Evolutionary conservation across 2,329 filamentous ascomycete species (phyloP).

Genomic region (Westerdykella sp.): DNA sequence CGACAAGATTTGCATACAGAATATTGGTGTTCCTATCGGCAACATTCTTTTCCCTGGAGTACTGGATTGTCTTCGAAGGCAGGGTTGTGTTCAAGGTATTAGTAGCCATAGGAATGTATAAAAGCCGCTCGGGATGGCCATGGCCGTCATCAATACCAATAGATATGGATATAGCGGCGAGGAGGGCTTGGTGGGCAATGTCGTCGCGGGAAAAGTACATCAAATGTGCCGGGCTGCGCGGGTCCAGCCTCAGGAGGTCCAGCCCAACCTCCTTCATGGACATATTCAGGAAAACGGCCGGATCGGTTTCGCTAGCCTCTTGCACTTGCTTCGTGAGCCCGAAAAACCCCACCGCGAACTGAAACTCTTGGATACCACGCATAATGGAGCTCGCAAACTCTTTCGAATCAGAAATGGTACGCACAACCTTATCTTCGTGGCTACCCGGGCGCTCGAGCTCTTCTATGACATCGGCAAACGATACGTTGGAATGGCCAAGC

Average conservation of each 20-base stretch:
- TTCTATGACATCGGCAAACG: conserved; percentile 66
- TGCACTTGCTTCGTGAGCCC: conserved; percentile 76
- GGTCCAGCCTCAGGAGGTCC: conserved; percentile 84
- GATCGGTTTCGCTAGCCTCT: conserved; percentile 58
- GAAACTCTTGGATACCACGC: conserved; percentile 89
- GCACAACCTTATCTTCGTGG: conserved; percentile 62
- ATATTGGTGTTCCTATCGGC: conserved; percentile 93
- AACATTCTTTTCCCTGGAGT: conserved; percentile 61
- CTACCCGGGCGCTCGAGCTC: conserved; percentile 66
- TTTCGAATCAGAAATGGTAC: conserved; percentile 83
- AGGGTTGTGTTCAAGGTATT: conserved; percentile 91
- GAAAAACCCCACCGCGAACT: conserved; percentile 88
- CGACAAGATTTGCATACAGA: conserved; percentile 88
- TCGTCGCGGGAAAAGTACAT: conserved; percentile 97
- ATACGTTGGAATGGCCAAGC: conserved; percentile 48
- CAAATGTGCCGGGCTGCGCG: conserved; percentile 86
- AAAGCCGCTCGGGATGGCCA: conserved; percentile 73
- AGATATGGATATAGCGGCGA: conserved; percentile 87
- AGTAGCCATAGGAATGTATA: conserved; percentile 96
- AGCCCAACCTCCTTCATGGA: conserved; percentile 96
- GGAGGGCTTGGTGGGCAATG: conserved; percentile 87
- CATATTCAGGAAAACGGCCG: conserved; percentile 74
- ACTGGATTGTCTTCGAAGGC: conserved; percentile 86
- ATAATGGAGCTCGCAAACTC: conserved; percentile 87
- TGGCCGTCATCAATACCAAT: conserved; percentile 87